Evolutionary conservation across 2,329 filamentous ascomycete genomes (phyloP).

Genomic region (Beauveria scarabaeidicola): DNA sequence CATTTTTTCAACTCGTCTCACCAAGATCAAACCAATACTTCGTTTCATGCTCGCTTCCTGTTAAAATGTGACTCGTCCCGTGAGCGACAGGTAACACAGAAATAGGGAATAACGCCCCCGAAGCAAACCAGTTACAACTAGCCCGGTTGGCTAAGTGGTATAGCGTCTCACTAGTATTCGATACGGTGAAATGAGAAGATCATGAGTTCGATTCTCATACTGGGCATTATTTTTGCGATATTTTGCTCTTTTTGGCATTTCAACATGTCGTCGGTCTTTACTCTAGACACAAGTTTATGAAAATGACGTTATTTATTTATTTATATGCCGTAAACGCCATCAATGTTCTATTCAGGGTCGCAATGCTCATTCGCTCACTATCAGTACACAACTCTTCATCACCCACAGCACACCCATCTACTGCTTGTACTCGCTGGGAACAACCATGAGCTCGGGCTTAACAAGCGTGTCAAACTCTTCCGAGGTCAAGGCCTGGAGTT

Average conservation of each 20-base stretch:
- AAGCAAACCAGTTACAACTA: neutral
- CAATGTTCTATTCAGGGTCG: neutral
- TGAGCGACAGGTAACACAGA: neutral
- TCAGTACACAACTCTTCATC: neutral
- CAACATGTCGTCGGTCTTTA: no score
- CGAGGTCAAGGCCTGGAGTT: slow-evolving; percentile 79
- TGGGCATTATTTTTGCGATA: slow-evolving; percentile 16
- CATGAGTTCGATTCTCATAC: slow-evolving; percentile 27
- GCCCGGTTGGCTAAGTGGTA: slow-evolving; percentile 28
- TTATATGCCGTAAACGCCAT: neutral
- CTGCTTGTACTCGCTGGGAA: slow-evolving; percentile 57
- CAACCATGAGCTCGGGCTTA: slow-evolving; percentile 89
- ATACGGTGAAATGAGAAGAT: slow-evolving; percentile 22
- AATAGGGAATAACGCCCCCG: neutral
- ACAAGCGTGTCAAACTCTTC: slow-evolving; percentile 89
- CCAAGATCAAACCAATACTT: neutral
- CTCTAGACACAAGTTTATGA: neutral
- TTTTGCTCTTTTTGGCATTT: no score
- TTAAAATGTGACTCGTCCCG: neutral
- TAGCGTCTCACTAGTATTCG: slow-evolving; percentile 27
- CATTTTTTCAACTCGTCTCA: neutral
- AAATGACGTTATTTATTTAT: neutral
- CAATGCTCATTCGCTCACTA: neutral
- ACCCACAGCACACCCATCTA: slow-evolving; percentile 18
- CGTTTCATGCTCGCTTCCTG: neutral